These are phyloP conservation scores for Paraphaeosphaeria minitans DNA, from an alignment of 2,329 filamentous ascomycete genomes.

Conservation along the genomic window DNA sequence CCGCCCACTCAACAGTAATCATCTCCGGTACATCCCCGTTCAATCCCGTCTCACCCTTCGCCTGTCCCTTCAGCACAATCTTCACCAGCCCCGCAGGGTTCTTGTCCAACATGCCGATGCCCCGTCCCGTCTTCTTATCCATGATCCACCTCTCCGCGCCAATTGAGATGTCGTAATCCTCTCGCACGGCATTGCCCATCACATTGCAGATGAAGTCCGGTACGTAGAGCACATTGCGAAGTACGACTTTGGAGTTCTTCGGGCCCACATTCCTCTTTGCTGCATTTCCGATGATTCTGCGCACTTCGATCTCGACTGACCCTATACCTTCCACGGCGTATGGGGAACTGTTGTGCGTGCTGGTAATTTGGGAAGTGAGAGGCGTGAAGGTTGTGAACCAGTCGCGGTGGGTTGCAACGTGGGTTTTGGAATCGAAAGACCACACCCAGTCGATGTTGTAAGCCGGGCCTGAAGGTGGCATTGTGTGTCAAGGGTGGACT, in stretches of 20 bases:
- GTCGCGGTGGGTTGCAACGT: background rate
- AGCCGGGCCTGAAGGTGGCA: background rate
- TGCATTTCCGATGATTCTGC: background rate
- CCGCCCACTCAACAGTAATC: background rate
- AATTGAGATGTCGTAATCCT: background rate
- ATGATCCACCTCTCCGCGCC: background rate
- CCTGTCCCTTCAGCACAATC: background rate
- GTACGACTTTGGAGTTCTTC: background rate
- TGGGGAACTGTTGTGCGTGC: background rate
- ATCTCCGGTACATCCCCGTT: background rate
- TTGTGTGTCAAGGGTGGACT: background rate
- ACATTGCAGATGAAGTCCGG: background rate
- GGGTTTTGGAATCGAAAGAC: background rate
- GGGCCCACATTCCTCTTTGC: background rate
- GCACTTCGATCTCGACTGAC: background rate
- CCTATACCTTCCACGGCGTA: background rate
- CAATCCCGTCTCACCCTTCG: background rate
- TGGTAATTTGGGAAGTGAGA: background rate
- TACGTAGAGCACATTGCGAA: background rate
- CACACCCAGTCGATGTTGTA: background rate
- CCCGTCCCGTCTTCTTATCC: background rate
- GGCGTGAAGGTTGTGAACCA: background rate
- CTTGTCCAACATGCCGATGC: background rate
- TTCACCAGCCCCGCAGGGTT: background rate
- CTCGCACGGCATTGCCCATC: background rate